phyloP scores from a whole-genome alignment of 305 asterid genomes.

The Andrographis paniculata region DNA sequence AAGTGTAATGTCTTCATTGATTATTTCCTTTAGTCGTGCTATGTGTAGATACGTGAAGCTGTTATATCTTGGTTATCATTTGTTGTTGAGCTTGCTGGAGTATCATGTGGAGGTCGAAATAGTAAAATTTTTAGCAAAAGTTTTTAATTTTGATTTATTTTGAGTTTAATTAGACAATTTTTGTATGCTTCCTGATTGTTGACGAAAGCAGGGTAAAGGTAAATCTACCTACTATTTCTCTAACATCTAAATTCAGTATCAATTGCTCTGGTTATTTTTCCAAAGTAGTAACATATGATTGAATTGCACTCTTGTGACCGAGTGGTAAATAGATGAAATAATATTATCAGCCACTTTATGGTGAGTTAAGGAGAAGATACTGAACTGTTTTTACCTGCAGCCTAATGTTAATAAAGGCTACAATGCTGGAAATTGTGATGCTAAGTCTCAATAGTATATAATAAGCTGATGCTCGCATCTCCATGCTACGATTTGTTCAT shows the following conservation, averaged over 20 bases:
- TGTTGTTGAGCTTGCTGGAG: slow-evolving; percentile 99
- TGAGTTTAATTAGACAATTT: slow-evolving; percentile 15
- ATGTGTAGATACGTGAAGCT: slow-evolving; percentile 88
- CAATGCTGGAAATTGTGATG: too few relatives aligned
- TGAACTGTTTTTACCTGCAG: too few relatives aligned
- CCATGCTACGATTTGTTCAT: too few relatives aligned
- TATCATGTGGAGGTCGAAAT: slow-evolving; percentile 82
- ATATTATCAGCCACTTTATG: too few relatives aligned
- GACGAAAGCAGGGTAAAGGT: slow-evolving; percentile 82
- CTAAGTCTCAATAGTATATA: too few relatives aligned
- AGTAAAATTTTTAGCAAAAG: not conserved
- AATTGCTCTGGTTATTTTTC: too few relatives aligned
- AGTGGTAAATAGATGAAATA: too few relatives aligned
- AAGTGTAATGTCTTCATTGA: not conserved
- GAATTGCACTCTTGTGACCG: too few relatives aligned
- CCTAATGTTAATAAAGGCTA: too few relatives aligned
- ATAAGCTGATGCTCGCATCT: too few relatives aligned
- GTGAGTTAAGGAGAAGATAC: too few relatives aligned
- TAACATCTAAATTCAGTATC: slow-evolving; percentile 1
- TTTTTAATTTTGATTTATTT: slow-evolving; percentile 7
- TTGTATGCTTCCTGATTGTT: slow-evolving; percentile 17
- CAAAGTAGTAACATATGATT: too few relatives aligned
- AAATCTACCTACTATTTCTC: slow-evolving; percentile 15
- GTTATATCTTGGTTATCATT: slow-evolving; percentile 93
- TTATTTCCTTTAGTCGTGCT: not conserved